These are phyloP conservation scores for Casuarina cunninghamiana DNA, from an alignment of 306 rosid genomes.

Conservation along the genomic window DNA sequence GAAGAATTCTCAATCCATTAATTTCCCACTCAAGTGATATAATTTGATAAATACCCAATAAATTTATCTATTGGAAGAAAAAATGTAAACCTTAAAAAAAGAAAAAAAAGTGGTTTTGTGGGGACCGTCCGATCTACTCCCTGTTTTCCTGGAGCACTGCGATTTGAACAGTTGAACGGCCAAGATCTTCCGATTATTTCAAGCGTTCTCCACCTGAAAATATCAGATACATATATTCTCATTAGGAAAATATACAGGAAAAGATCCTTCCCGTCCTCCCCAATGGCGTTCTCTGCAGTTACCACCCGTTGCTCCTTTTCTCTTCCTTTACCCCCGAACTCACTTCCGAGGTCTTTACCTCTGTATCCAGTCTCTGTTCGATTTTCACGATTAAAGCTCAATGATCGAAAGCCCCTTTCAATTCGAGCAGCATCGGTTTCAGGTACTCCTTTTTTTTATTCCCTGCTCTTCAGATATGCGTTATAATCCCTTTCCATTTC, in stretches of 20 bases:
- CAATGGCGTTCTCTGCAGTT: constrained; percentile 73
- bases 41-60: background rate
- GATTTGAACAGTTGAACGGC: background rate
- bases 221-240: background rate
- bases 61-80: too few relatives aligned
- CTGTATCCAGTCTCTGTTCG: constrained; percentile 46
- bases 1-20: too few relatives aligned
- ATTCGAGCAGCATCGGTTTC: constrained; percentile 70
- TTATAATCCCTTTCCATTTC: background rate
- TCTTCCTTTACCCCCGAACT: constrained; percentile 41
- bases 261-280: background rate
- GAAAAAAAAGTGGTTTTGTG: too few relatives aligned
- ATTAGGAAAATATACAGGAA: background rate
- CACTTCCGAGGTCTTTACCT: constrained; percentile 24
- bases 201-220: background rate
- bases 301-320: constrained; percentile 37
- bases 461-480: background rate
- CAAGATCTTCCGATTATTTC: background rate
- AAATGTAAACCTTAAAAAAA: background rate
- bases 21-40: too few relatives aligned
- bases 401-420: constrained; percentile 45
- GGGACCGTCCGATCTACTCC: constrained; percentile 1
- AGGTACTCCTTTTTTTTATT: constrained; percentile 37
- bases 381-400: constrained; percentile 36
- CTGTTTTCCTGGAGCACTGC: background rate